phyloP scores from a whole-genome alignment of 306 rosid species.

The Quercus berberidifolia region DNA sequence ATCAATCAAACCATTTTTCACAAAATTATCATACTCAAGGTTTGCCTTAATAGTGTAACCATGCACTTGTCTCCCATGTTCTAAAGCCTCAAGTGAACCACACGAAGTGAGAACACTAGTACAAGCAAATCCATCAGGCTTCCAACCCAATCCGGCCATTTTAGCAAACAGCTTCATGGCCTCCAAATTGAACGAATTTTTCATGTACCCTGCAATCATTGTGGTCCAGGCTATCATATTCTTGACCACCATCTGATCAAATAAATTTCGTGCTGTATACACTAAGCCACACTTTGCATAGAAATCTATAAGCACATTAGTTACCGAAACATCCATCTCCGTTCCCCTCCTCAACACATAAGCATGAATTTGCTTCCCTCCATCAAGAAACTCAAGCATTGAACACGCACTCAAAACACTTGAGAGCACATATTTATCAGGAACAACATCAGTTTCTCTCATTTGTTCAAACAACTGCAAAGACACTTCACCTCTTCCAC shows the following conservation, averaged over 20 bases:
- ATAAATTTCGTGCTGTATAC: conserved; percentile 46
- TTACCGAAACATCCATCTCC: conserved; percentile 62
- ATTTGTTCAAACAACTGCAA: conserved; percentile 58
- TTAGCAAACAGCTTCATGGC: conserved; percentile 59
- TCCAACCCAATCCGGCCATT: conserved; percentile 60
- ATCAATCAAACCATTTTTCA: conserved; percentile 80
- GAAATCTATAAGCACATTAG: conserved; percentile 72
- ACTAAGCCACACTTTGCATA: conserved; percentile 76
- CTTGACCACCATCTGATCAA: conserved; percentile 45
- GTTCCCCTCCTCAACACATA: conserved; percentile 55
- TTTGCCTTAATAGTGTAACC: conserved; percentile 58
- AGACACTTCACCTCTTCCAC: conserved; percentile 65
- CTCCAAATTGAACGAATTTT: conserved; percentile 65
- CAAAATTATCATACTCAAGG: conserved; percentile 65
- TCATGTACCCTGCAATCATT: conserved; percentile 91
- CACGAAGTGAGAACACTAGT: conserved; percentile 84
- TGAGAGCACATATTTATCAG: conserved; percentile 70
- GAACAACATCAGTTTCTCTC: conserved; percentile 46
- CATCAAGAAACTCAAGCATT: conserved; percentile 52
- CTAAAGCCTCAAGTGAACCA: conserved; percentile 59
- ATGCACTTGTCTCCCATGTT: conserved; percentile 77
- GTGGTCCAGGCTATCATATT: conserved; percentile 85
- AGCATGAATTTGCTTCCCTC: conserved; percentile 85
- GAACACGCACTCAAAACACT: conserved; percentile 84
- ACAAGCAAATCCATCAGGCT: conserved; percentile 72